Evolutionary conservation across 2,329 filamentous ascomycete genomes (phyloP), one percentile per base, ranked within the genome.

Genomic region (Monosporascus sp.): DNA sequence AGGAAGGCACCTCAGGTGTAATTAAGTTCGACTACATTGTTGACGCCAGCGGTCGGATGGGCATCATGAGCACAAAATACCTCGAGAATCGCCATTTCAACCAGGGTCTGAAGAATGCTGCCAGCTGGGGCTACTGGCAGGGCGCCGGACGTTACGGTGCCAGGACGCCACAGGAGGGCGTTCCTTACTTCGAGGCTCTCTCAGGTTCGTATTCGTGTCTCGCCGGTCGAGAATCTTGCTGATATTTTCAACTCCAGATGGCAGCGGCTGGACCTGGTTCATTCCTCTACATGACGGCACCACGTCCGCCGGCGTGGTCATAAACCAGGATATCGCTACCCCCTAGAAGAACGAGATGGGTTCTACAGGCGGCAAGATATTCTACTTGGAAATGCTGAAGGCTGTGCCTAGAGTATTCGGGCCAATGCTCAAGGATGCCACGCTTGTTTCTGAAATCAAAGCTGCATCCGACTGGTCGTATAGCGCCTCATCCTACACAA

Each of bases 201-300:
- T 52, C 47, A 24, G 24, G 24, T 24, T 24, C 5, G 24, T 24
- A 24, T 24, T 24, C 3, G 24, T 7, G 24, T 24, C 24, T 24
- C 24, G 24, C 5, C 24, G 24, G 24, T 24, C 3, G 24, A 24
- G 24, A 24, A 24, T 24, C 24, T 24, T 24, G 24, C 24, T 24
- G 24, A 24, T 24, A 24, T 24, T 24, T 24, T 7, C 24, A 24
- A 24, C 24, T 24, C 24, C 24, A 66, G 76, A 80, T 60, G 69
- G 51, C 2, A 78, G 73, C 53, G 78, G 78, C 14, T 81, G 77
- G 78, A 63, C 55, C 15, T 81, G 77, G 77, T 65, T 66, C 48
- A 79, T 81, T 51, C 78, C 78, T 0, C 62, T 80, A 1, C 76
- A 79, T 60, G 65, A 79, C 55, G 74, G 70, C 14, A 77, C 69